Percentiles rank a stretch among this genome's conserved stretches.
These are phyloP conservation scores for Penicillium canescens DNA, from an alignment of 495 filamentous ascomycete genomes.

Conservation along the genomic window DNA sequence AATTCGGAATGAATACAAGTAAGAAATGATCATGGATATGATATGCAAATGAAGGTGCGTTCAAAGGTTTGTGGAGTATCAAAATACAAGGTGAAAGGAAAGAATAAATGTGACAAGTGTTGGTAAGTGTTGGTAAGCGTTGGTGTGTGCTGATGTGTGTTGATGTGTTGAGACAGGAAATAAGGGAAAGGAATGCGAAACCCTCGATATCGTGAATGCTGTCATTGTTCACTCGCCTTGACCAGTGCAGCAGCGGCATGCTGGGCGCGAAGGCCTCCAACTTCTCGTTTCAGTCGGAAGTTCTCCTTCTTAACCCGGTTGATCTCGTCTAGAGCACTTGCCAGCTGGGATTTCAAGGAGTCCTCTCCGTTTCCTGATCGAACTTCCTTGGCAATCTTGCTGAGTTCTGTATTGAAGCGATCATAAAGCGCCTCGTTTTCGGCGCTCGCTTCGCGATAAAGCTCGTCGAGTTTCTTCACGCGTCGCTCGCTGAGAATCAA, in stretches of 20 bases:
- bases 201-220: neutral
- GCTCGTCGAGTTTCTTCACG: slow-evolving; percentile 79
- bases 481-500: slow-evolving; percentile 74
- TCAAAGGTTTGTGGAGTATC: slow-evolving; percentile 19
- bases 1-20: slow-evolving; percentile 21
- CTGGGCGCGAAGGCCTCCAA: slow-evolving; percentile 47
- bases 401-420: slow-evolving; percentile 87
- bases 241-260: slow-evolving; percentile 42
- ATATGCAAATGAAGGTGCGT: slow-evolving; percentile 11
- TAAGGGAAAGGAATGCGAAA: neutral
- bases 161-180: neutral
- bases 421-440: slow-evolving; percentile 96
- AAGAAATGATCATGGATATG: slow-evolving; percentile 21
- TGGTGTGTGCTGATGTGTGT: neutral
- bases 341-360: slow-evolving; percentile 66
- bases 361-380: slow-evolving; percentile 72
- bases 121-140: slow-evolving; percentile 2
- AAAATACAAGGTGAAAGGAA: slow-evolving; percentile 14
- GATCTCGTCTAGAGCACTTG: slow-evolving; percentile 66
- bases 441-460: slow-evolving; percentile 83
- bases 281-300: slow-evolving; percentile 60
- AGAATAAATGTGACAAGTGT: slow-evolving; percentile 7
- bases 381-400: slow-evolving; percentile 75
- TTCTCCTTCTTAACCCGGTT: slow-evolving; percentile 79
- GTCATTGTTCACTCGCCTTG: slow-evolving; percentile 36